Evolutionary conservation across 805 yeast genomes (phyloP).

Genomic region (Citeromyces matritensis): DNA sequence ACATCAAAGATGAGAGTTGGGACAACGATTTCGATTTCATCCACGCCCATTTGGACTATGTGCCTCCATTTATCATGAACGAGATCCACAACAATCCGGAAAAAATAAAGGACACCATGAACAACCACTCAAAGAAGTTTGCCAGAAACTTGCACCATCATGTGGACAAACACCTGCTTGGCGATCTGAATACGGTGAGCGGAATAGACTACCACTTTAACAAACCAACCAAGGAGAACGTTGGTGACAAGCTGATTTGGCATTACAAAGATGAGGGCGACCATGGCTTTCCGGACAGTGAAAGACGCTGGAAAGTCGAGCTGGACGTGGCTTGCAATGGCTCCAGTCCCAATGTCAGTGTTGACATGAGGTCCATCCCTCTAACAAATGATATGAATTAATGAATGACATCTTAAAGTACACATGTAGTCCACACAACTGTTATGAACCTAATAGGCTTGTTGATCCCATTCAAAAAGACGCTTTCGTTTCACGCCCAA

Average conservation of each 20-base stretch:
- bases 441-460: too few relatives aligned
- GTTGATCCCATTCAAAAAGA: too few relatives aligned
- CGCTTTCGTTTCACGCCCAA: too few relatives aligned
- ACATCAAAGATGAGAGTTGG: constrained; percentile 56
- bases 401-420: too few relatives aligned
- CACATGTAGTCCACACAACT: too few relatives aligned
- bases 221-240: constrained; percentile 29
- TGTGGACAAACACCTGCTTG: constrained; percentile 47
- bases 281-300: constrained; percentile 27
- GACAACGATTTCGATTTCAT: constrained; percentile 60
- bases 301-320: constrained; percentile 47
- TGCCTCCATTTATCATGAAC: constrained; percentile 59
- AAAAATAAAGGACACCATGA: constrained; percentile 53
- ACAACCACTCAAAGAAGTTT: constrained; percentile 53
- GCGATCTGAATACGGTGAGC: constrained; percentile 40
- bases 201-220: constrained; percentile 25
- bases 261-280: constrained; percentile 38
- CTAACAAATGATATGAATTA: neutral
- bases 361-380: constrained; percentile 47
- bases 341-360: constrained; percentile 49
- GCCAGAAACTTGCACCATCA: constrained; percentile 61
- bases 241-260: constrained; percentile 38
- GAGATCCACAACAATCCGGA: constrained; percentile 54
- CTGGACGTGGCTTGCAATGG: constrained; percentile 51
- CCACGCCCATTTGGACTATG: constrained; percentile 50